These are phyloP conservation scores for Cardamine occulta DNA, from an alignment of 345 rosid genomes.

Conservation along the genomic window DNA sequence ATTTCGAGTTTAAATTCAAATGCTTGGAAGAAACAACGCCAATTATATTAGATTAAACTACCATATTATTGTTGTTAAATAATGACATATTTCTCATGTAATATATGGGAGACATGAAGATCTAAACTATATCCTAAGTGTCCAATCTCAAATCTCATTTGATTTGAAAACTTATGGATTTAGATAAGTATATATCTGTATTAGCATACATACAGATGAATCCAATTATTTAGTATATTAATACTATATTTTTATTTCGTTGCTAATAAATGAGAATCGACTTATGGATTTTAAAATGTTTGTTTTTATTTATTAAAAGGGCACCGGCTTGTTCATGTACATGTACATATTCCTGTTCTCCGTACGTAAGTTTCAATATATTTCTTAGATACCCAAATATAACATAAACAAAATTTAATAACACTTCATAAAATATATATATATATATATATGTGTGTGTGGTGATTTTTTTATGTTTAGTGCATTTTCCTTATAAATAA, in stretches of 20 bases:
- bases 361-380: conserved; percentile 39
- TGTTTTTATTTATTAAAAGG: conserved; percentile 4
- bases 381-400: conserved; percentile 23
- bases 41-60: neutral
- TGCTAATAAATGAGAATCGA: conserved; percentile 13
- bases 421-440: no score
- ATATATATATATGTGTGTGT: no score
- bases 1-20: neutral
- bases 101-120: conserved; percentile 10
- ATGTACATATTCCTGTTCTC: conserved; percentile 40
- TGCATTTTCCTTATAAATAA: neutral
- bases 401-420: neutral
- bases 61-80: neutral
- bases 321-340: conserved; percentile 45
- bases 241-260: conserved; percentile 3
- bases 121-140: conserved; percentile 24
- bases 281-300: conserved; percentile 19
- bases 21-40: neutral
- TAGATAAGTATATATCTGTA: conserved; percentile 11
- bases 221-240: conserved; percentile 17
- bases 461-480: neutral
- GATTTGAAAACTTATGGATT: conserved; percentile 11
- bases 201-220: conserved; percentile 37
- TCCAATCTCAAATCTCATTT: conserved; percentile 18
- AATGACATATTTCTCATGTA: neutral